phyloP scores from a whole-genome alignment of 2,329 filamentous ascomycete genomes.

The Aureobasidium sp. region DNA sequence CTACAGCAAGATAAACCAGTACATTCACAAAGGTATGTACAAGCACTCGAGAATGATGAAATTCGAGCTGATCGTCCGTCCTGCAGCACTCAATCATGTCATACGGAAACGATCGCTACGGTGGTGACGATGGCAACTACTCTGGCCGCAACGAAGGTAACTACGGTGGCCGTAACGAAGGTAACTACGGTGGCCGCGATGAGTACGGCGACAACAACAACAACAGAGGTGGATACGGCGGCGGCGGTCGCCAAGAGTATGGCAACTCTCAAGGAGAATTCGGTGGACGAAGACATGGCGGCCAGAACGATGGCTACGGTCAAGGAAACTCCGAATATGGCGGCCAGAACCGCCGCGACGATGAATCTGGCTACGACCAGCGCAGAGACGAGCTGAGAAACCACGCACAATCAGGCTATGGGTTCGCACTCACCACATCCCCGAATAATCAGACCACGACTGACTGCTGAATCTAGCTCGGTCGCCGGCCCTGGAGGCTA shows the following conservation, averaged over 20 bases:
- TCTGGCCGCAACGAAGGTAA: conserved; percentile 21
- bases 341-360: conserved; percentile 14
- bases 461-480: not conserved
- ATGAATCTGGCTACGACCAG: conserved; percentile 16
- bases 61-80: not conserved
- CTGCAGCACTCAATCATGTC: conserved; percentile 23
- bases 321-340: conserved; percentile 20
- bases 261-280: conserved; percentile 14
- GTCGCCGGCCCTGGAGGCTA: conserved; percentile 13
- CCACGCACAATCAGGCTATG: conserved; percentile 20
- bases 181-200: conserved; percentile 12
- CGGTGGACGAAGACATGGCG: conserved; percentile 14
- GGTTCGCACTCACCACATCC: not conserved
- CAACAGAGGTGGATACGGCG: conserved; percentile 20
- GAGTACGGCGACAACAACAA: conserved; percentile 11
- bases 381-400: conserved; percentile 17
- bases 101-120: conserved; percentile 27
- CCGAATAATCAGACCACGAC: not conserved
- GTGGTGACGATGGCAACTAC: conserved; percentile 25
- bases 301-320: conserved; percentile 19
- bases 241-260: conserved; percentile 16
- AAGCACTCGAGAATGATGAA: not conserved
- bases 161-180: conserved; percentile 18
- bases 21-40: not conserved
- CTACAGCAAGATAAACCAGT: not conserved